These are phyloP conservation scores for Mortierella sp. DNA, from an alignment of 371 early-diverging fungal species.

Conservation along the genomic window DNA sequence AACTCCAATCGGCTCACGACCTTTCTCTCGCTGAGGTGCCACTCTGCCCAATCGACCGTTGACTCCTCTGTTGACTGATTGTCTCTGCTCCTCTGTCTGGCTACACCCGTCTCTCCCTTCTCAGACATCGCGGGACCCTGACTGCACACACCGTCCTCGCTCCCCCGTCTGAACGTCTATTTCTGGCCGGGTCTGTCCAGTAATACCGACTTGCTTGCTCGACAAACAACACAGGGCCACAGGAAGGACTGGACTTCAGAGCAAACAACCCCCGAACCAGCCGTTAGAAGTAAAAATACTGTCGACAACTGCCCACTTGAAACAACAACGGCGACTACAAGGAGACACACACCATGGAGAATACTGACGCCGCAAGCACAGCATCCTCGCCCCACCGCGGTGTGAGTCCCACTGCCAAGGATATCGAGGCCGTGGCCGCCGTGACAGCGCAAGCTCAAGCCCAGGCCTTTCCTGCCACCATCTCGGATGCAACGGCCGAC, in stretches of 20 bases:
- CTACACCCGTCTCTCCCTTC: not conserved
- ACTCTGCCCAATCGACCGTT: not conserved
- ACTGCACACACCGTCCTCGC: too few relatives aligned
- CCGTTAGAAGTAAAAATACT: not conserved
- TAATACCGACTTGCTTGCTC: not conserved
- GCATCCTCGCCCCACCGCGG: conserved; percentile 12
- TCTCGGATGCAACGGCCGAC: conserved; percentile 20
- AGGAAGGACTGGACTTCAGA: not conserved
- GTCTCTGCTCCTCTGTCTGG: conserved; percentile 3
- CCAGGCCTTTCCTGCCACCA: conserved; percentile 20
- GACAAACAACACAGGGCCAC: not conserved
- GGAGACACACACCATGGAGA: not conserved
- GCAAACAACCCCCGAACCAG: not conserved
- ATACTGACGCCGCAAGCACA: not conserved
- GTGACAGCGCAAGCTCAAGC: conserved; percentile 22
- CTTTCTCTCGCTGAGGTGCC: not conserved
- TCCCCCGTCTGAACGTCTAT: too few relatives aligned
- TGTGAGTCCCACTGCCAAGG: conserved; percentile 22
- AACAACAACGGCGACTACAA: conserved; percentile 8
- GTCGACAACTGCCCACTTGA: not conserved
- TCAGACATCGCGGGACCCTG: not conserved
- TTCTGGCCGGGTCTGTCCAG: not conserved
- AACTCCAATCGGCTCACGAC: not conserved
- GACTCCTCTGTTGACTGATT: conserved; percentile 7
- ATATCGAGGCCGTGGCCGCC: conserved; percentile 19